phyloP scores from a whole-genome alignment of 1,284 basidiomycete species.

The Wolfiporia cocos region DNA sequence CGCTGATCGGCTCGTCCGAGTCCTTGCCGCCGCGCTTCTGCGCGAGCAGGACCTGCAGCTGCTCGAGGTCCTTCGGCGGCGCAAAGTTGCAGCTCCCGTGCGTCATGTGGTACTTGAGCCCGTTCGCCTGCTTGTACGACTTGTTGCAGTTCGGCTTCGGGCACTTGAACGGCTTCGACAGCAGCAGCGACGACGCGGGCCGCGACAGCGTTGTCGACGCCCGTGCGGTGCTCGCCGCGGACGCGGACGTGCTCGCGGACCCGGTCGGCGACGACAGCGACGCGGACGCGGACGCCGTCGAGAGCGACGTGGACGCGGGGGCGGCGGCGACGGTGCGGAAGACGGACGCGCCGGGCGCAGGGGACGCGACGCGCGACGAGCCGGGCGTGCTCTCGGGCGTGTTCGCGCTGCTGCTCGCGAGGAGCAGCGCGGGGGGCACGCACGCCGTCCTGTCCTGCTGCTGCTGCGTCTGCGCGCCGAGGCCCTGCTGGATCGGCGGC shows the following conservation, averaged over 20 bases:
- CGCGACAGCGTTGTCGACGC: slow-evolving; percentile 44
- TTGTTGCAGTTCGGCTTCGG: slow-evolving; percentile 98
- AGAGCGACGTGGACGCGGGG: slow-evolving; percentile 16
- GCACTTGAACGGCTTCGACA: slow-evolving; percentile 91
- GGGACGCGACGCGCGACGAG: slow-evolving; percentile 36
- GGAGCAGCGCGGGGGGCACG: slow-evolving; percentile 62
- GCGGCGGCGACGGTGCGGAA: slow-evolving; percentile 19
- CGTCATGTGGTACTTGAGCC: slow-evolving; percentile 95
- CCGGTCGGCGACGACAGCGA: slow-evolving; percentile 21
- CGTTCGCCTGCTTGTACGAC: slow-evolving; percentile 96
- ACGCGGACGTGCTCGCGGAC: slow-evolving; percentile 12
- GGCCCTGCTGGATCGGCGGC: slow-evolving; percentile 24
- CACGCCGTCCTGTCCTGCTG: slow-evolving; percentile 35
- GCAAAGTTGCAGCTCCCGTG: slow-evolving; percentile 93
- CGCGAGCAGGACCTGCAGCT: slow-evolving; percentile 61
- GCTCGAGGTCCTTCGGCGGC: slow-evolving; percentile 73
- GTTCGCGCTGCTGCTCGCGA: slow-evolving; percentile 32
- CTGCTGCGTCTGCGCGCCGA: slow-evolving; percentile 21
- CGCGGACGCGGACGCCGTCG: slow-evolving; percentile 14
- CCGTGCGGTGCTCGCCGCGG: slow-evolving; percentile 27
- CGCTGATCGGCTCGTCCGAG: slow-evolving; percentile 40
- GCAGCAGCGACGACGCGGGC: slow-evolving; percentile 45
- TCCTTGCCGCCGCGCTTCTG: slow-evolving; percentile 40
- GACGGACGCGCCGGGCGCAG: slow-evolving; percentile 19
- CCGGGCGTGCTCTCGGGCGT: slow-evolving; percentile 36